Percentiles rank a stretch among this genome's conserved stretches.
phyloP scores from a whole-genome alignment of 1,284 basidiomycete species.

The Fomitopsis palustris region DNA sequence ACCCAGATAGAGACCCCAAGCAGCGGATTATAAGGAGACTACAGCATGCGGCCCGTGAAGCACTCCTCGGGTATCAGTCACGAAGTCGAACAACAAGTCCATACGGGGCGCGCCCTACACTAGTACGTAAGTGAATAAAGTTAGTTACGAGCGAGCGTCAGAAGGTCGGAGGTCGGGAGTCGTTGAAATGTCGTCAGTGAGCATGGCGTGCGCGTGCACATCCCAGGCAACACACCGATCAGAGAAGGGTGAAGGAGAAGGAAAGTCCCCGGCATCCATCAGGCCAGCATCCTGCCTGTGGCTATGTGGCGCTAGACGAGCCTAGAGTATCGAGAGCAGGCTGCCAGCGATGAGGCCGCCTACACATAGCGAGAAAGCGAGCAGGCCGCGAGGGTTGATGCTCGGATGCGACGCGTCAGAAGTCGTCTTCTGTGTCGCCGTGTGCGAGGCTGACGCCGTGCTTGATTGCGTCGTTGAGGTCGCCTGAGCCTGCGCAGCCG shows the following conservation, averaged over 20 bases:
- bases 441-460: background rate
- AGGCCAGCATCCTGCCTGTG: too few species aligned
- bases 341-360: background rate
- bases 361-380: background rate
- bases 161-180: background rate
- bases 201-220: background rate
- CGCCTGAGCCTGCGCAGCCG: background rate
- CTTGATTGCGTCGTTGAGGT: slow-evolving; percentile 8
- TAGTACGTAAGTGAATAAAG: background rate
- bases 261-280: background rate
- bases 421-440: background rate
- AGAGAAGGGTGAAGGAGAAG: background rate
- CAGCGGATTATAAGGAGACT: background rate
- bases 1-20: background rate
- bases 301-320: background rate
- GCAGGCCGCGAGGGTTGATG: background rate
- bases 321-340: background rate
- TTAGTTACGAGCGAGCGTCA: background rate
- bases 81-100: background rate
- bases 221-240: background rate
- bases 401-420: background rate
- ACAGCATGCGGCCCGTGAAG: background rate
- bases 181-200: background rate
- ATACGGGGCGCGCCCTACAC: background rate
- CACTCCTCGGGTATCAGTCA: background rate